Evolutionary conservation across 345 rosid species (phyloP), one percentile per base, ranked within the genome.

Genomic region (Eutrema japonicum): DNA sequence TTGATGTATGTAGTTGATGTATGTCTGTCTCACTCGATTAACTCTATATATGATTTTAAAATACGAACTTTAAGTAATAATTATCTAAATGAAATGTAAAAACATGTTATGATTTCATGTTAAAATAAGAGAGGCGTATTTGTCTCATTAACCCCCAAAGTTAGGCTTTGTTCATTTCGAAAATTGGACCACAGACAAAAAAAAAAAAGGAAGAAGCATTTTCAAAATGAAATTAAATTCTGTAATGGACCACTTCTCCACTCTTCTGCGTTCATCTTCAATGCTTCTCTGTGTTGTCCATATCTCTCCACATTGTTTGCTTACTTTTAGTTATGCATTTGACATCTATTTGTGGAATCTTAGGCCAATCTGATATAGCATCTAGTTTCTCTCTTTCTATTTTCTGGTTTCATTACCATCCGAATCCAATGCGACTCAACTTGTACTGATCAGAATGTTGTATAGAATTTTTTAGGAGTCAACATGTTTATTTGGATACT

Each of bases 191-290:
- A 77, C 80, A 64, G 11, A 64, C 71, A 63, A 16, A 37, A 11
- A 58, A 67, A 71, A 66, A 53, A 33, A 26, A 64, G 45, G 30
- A 46, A 65, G 73, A 66, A 62, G 71, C 71, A 64, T 64, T 64
- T 63, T 70, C 61, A 45, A 62, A 32, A 56, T 55, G 60, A 77
- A 64, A 77, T 64, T 77, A 56, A 77, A 64, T 77, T 63, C 66
- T 64, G 71, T 11, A 56, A 76, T 53, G 76, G 76, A 70, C 76
- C 76, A 77, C 79, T 75, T 75, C 74, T 68, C 64, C 76, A 77
- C 80, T 68, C 56, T 29, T 74, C 67, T 70, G 51, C 61, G 66
- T 54, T 40, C 58, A 40, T 64, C 66, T 64, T 77, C 75, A 64
- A 70, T 64, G 71, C 60, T 49, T 70, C 66, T 70, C 2, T 55